Conservation (phyloP, 1,284 basidiomycete species). For the Cystobasidium sp. region DNA sequence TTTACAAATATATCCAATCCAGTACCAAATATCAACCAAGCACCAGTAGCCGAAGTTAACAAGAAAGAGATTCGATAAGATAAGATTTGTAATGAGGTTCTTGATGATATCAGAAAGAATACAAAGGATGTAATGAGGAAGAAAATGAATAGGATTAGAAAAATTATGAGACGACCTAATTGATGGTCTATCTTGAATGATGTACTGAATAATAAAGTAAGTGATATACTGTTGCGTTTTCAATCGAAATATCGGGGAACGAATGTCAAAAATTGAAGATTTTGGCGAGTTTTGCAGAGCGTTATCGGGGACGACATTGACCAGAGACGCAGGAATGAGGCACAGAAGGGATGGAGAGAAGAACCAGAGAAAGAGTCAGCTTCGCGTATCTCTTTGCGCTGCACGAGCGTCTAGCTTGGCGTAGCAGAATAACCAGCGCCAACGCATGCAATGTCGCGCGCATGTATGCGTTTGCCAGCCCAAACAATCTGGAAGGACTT, state of each 20-base stretch:
- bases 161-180: constrained; percentile 29
- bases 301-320: no score
- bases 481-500: background rate
- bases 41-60: constrained; percentile 13
- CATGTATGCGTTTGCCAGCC: background rate
- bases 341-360: no score
- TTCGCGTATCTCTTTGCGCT: no score
- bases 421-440: no score
- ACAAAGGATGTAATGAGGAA: constrained; percentile 21
- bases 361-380: background rate
- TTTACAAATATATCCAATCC: constrained; percentile 21
- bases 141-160: constrained; percentile 12
- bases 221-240: constrained; percentile 14
- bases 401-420: no score
- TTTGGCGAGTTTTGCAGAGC: no score
- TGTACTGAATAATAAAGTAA: constrained; percentile 24
- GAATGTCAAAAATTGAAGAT: no score
- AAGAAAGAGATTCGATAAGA: constrained; percentile 4
- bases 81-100: constrained; percentile 6
- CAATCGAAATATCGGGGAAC: no score
- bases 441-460: no score
- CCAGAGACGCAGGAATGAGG: no score
- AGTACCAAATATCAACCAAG: constrained; percentile 19
- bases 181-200: constrained; percentile 14
- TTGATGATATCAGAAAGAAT: constrained; percentile 9